phyloP scores from a whole-genome alignment of 2,329 filamentous ascomycete genomes.

The Penicillium sp. region DNA sequence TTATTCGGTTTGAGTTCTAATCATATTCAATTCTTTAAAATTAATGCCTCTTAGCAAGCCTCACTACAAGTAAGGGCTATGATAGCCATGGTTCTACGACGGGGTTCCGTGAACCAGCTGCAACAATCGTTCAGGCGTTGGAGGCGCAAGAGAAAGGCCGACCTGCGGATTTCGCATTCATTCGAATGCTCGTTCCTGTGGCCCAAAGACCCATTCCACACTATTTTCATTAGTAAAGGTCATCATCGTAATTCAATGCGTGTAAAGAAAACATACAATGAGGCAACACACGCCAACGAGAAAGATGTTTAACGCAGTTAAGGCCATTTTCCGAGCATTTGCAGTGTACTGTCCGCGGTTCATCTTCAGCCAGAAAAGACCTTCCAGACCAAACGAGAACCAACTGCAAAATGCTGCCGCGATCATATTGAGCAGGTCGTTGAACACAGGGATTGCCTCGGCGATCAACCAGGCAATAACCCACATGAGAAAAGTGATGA shows the following conservation, averaged over 20 bases:
- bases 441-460: constrained; percentile 70
- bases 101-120: too few species aligned
- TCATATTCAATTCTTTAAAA: not conserved
- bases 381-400: constrained; percentile 56
- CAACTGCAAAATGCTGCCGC: constrained; percentile 64
- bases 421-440: constrained; percentile 65
- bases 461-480: constrained; percentile 68
- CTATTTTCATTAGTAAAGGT: not conserved
- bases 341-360: constrained; percentile 38
- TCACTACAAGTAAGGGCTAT: not conserved
- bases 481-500: constrained; percentile 60
- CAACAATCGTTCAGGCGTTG: not conserved
- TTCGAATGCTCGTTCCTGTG: constrained; percentile 3
- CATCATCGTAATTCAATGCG: not conserved
- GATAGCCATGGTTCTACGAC: not conserved
- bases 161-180: not conserved
- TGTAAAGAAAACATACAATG: constrained; percentile 1
- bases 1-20: not conserved
- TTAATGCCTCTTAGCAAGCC: not conserved
- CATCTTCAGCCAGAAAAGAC: constrained; percentile 42
- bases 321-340: constrained; percentile 32
- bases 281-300: constrained; percentile 20
- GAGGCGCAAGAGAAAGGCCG: not conserved
- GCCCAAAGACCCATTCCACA: constrained; percentile 6
- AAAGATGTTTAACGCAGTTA: constrained; percentile 31